Base-by-base conservation (phyloP, 1,139 yeast genomes). In the Pneumocystis sp. region DNA sequence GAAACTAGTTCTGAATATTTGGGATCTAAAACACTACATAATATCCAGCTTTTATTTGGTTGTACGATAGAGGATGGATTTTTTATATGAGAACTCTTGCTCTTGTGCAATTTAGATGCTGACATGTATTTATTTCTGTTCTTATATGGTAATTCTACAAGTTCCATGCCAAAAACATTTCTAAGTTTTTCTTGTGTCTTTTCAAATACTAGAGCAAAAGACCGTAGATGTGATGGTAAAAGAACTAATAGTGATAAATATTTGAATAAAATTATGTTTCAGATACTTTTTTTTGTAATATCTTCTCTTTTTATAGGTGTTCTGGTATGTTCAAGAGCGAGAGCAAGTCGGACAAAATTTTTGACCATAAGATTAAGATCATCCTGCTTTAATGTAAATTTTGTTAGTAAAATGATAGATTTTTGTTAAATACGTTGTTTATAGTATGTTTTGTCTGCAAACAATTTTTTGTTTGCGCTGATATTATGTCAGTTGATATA, bases 111-210 rank as follows among this genome's bases (percentile, higher is more conserved):
- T 45, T 65, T 67, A 56, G 67, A 67, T 63, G 63, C 59, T n/a
- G 65, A 59, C 44, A 65, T 61, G 19, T 63, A 64, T 25, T 44
- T 35, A 8, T 68, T 44, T 1, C 64, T 60, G 25, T 66, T 57
- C 35, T 66, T 69, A 21, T 61, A 63, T 1, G 70, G 70, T 40
- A 69, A 65, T 40, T 69, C 70, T 8, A 64, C 65, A 37, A 69
- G 42, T 31, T 62, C 64, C 68, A 68, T 64, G 29, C 70, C 71
- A 10, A 68, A 57, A 4, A 59, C 63, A n/a, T 21, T 39, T 29
- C 61, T 61, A 44, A 69, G 64, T 17, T 63, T 62, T 39, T 62
- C 50, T 60, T 69, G 71, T 25, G 71, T 67, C 17, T 31, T 59
- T 19, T 25, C 64, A 63, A 69, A 67, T 35, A 69, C 68, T 19